Evolutionary conservation across 108 stramenopile genomes (phyloP).

Genomic region (Skeletonema grethae): DNA sequence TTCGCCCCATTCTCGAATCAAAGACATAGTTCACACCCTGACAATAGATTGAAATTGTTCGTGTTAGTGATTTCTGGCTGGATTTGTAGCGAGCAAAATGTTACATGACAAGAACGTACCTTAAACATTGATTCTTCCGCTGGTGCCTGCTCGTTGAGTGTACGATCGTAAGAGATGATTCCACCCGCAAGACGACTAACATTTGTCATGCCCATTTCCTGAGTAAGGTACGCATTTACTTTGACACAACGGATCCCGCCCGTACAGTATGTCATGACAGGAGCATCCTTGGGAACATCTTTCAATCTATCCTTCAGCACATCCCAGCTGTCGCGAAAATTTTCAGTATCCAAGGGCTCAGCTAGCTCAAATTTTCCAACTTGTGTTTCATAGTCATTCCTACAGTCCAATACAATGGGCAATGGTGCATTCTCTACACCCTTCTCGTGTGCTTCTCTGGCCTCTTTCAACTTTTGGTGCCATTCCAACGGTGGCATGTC

Average conservation of each 20-base stretch:
- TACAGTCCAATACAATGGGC: conserved; percentile 81
- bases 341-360: conserved; percentile 86
- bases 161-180: conserved; percentile 92
- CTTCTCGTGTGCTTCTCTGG: conserved; percentile 32
- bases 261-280: conserved; percentile 96
- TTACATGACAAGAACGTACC: neutral
- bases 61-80: neutral
- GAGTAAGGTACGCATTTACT: conserved; percentile 90
- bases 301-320: conserved; percentile 75
- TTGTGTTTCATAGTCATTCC: conserved; percentile 92
- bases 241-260: conserved; percentile 93
- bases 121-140: conserved; percentile 83
- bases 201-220: conserved; percentile 94
- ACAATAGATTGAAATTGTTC: neutral
- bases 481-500: conserved; percentile 94
- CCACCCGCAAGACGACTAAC: conserved; percentile 93
- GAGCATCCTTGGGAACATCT: conserved; percentile 84
- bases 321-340: conserved; percentile 92
- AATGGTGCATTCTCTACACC: conserved; percentile 10
- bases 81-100: neutral
- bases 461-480: conserved; percentile 87
- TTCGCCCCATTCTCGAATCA: conserved; percentile 91
- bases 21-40: conserved; percentile 97
- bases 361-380: conserved; percentile 92
- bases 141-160: conserved; percentile 60